These are phyloP conservation scores for Rhizomucor miehei DNA, from an alignment of 371 early-diverging fungal genomes.

Conservation along the genomic window DNA sequence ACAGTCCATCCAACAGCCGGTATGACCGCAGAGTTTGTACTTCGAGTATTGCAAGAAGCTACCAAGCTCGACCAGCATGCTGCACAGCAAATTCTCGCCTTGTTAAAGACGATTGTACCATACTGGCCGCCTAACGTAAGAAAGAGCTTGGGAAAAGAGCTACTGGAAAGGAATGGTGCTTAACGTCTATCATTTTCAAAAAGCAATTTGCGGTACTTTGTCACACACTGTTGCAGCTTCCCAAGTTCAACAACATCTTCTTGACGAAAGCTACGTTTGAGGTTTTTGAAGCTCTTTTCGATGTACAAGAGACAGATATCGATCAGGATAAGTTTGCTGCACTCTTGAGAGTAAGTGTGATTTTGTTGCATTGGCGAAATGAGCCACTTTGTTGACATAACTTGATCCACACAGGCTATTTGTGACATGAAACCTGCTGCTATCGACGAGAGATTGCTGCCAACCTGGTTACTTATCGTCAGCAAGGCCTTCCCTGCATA, in stretches of 20 bases:
- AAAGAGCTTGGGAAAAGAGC: no score
- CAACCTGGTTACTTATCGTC: constrained; percentile 85
- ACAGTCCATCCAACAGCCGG: constrained; percentile 77
- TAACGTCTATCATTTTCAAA: not conserved
- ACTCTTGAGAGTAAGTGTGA: constrained; percentile 29
- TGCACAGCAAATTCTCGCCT: constrained; percentile 74
- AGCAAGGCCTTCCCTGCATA: constrained; percentile 68
- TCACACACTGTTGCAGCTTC: constrained; percentile 75
- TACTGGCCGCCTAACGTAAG: constrained; percentile 71
- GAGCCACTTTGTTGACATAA: not conserved
- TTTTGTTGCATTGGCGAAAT: no score
- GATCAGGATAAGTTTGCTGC: constrained; percentile 58
- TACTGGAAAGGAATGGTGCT: no score
- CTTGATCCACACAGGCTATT: constrained; percentile 54
- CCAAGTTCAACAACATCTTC: constrained; percentile 79
- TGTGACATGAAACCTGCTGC: constrained; percentile 80
- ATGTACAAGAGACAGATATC: constrained; percentile 50
- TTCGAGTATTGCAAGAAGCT: constrained; percentile 66
- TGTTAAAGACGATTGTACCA: constrained; percentile 71
- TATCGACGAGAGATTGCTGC: constrained; percentile 77
- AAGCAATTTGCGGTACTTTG: constrained; percentile 64
- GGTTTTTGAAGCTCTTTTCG: constrained; percentile 69
- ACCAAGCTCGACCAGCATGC: constrained; percentile 65
- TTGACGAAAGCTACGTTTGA: constrained; percentile 83
- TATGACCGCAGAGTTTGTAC: constrained; percentile 71